Base-by-base conservation (phyloP, 176 grass and related monocot genomes). In the Pontederia crassipes region DNA sequence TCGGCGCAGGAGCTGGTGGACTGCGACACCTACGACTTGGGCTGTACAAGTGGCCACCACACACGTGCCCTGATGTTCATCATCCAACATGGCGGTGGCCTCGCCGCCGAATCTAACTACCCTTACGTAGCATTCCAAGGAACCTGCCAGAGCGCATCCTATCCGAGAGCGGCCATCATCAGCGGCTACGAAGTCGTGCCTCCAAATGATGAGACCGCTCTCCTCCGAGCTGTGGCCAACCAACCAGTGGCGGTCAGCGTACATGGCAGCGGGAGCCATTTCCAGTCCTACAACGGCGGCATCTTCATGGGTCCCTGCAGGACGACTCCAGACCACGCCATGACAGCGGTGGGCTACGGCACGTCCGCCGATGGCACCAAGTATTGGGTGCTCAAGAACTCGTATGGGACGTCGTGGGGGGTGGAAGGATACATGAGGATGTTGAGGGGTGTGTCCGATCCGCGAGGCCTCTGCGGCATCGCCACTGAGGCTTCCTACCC, bases 111-210 rank as follows among this genome's bases (percentile, higher is more conserved):
- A 24, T 24, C 20, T 24, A 40, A 40, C 32, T 40, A 40, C 32
- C 32, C 32, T 40, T 40, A 40, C 51, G 16, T 9, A 11, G 63
- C 13, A 11, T 65, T 29, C 12, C 55, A 73, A 53, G 77, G 77
- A 17, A 63, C 62, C 48, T 84, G 76, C 57, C 57, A 58, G 52
- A 15, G 53, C 9, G 27, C 17, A 28, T 18, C 12, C 15, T 61
- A 20, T 6, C 63, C 72, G 47, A 40, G 32, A 40, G 54, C 64
- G 49, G 77, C 73, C 45, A 28, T 60, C 0, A 82, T 89, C 24
- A 72, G 72, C 46, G 86, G 79, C 45, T 82, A 89, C 35, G 59
- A 76, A 51, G 72, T 75, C 55, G 78, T 85, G 11, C 72, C 82
- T 4, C 2, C 10, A 35, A 72, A 71, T 18, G 74, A 75, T 20